Evolutionary conservation across 352 stramenopile genomes (phyloP).

Genomic region (Pythium coloratum): DNA sequence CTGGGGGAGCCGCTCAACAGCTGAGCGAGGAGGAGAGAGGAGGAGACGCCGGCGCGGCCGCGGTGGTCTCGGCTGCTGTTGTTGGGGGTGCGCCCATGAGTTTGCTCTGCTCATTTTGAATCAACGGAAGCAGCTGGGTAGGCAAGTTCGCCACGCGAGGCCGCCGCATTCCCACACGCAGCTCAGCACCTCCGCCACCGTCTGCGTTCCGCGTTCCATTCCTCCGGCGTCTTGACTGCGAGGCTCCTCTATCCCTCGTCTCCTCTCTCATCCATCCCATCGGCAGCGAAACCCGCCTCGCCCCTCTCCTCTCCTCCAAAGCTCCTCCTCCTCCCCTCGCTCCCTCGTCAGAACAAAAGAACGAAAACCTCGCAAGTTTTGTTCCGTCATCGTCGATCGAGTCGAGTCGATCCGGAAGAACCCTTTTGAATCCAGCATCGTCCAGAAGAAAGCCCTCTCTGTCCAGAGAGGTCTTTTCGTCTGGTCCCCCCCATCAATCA

Average conservation of each 20-base stretch:
- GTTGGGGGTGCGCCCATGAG: conserved; percentile 14
- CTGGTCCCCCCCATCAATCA: background rate
- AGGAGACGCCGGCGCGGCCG: background rate
- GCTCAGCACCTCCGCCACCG: too few species aligned
- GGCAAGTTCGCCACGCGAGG: background rate
- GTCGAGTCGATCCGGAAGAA: background rate
- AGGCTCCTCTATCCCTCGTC: too few species aligned
- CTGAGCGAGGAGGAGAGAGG: conserved; percentile 12
- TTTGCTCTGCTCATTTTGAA: conserved; percentile 27
- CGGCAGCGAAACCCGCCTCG: background rate
- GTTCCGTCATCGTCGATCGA: background rate
- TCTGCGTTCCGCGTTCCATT: too few species aligned
- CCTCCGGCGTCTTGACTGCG: too few species aligned
- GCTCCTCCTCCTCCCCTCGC: too few species aligned
- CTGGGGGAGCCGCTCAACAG: conserved; percentile 12
- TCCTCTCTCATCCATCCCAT: too few species aligned
- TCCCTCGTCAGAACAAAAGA: background rate
- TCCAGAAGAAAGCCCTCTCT: background rate
- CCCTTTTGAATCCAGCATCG: conserved; percentile 6
- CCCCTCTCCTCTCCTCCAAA: background rate
- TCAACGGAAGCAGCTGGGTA: conserved; percentile 20
- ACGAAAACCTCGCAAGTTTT: background rate
- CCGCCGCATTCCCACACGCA: conserved; percentile 7
- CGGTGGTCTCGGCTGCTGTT: background rate
- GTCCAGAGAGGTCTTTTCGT: background rate